These are phyloP conservation scores for Alternaria sp. DNA, from an alignment of 2,329 filamentous ascomycete species.

Conservation along the genomic window DNA sequence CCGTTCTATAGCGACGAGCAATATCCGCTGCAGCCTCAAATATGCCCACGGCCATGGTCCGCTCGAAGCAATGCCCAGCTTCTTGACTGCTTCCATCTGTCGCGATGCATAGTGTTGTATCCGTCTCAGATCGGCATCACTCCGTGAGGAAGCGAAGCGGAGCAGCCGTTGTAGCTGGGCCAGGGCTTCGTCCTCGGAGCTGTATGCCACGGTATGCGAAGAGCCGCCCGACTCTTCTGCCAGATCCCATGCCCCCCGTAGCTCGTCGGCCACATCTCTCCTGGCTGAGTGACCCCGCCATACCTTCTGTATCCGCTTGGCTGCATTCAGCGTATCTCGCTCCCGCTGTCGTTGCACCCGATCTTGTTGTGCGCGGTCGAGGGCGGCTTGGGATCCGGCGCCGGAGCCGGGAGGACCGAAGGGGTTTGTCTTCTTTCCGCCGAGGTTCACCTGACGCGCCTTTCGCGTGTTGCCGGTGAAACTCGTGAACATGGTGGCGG, in stretches of 20 bases:
- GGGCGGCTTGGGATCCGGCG: conserved; percentile 75
- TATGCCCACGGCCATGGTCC: conserved; percentile 55
- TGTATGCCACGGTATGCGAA: conserved; percentile 41
- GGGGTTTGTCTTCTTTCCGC: conserved; percentile 82
- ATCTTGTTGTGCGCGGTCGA: conserved; percentile 88
- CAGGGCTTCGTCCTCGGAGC: conserved; percentile 51
- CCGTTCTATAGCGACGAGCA: conserved; percentile 47
- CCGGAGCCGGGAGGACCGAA: conserved; percentile 70
- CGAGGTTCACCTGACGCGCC: conserved; percentile 92
- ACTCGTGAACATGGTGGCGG: conserved; percentile 78
- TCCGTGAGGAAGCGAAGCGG: conserved; percentile 53
- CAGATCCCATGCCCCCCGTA: conserved; percentile 48
- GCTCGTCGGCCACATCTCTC: conserved; percentile 65
- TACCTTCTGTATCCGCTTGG: conserved; percentile 75
- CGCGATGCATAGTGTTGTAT: conserved; percentile 53
- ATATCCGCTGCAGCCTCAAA: conserved; percentile 51
- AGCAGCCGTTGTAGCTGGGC: conserved; percentile 55
- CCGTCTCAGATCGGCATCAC: conserved; percentile 51
- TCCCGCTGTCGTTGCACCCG: conserved; percentile 82
- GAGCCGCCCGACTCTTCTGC: conserved; percentile 31
- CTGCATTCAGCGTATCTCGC: conserved; percentile 77
- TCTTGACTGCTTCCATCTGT: conserved; percentile 45
- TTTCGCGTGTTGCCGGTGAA: conserved; percentile 90
- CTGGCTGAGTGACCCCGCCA: conserved; percentile 82
- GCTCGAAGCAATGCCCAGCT: conserved; percentile 27